A percentile compares a stretch with the other conserved stretches of the same genome.
These are phyloP conservation scores for Coemansia sp. DNA, from an alignment of 192 early-diverging fungal genomes.

Conservation along the genomic window DNA sequence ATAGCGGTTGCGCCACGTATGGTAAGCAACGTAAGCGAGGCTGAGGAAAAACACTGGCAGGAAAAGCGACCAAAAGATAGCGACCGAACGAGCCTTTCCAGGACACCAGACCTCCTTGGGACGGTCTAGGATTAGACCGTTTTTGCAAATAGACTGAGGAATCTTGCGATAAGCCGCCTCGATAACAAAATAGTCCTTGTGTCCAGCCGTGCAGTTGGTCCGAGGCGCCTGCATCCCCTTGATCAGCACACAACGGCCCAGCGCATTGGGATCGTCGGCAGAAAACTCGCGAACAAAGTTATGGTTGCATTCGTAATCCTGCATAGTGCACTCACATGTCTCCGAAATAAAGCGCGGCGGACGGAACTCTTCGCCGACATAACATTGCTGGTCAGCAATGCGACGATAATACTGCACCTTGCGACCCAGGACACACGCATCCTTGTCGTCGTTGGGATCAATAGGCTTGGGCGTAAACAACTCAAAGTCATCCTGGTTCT, in stretches of 20 bases:
- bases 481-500: slow-evolving; percentile 68
- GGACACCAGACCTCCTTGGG: slow-evolving; percentile 68
- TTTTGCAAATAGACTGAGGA: slow-evolving; percentile 79
- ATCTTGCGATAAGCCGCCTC: slow-evolving; percentile 88
- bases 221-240: slow-evolving; percentile 59
- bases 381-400: slow-evolving; percentile 68
- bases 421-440: slow-evolving; percentile 67
- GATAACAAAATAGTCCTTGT: slow-evolving; percentile 66
- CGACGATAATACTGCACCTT: slow-evolving; percentile 74
- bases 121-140: slow-evolving; percentile 63
- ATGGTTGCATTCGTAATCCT: slow-evolving; percentile 91
- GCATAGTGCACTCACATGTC: slow-evolving; percentile 72
- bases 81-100: slow-evolving; percentile 54
- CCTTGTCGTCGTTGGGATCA: slow-evolving; percentile 33
- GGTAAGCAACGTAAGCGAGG: slow-evolving; percentile 43
- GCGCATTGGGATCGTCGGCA: slow-evolving; percentile 12
- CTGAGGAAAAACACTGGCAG: slow-evolving; percentile 37
- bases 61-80: slow-evolving; percentile 43
- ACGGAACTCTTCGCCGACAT: slow-evolving; percentile 70
- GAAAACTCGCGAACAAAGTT: slow-evolving; percentile 71
- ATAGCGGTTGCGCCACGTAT: slow-evolving; percentile 41
- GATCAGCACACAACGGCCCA: slow-evolving; percentile 67
- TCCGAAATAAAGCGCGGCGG: slow-evolving; percentile 58
- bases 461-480: slow-evolving; percentile 62
- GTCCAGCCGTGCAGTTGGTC: slow-evolving; percentile 58